Percentiles rank a stretch among this genome's conserved stretches.
These are phyloP conservation scores for Nannizzia gypsea DNA, from an alignment of 2,329 filamentous ascomycete species.

Conservation along the genomic window DNA sequence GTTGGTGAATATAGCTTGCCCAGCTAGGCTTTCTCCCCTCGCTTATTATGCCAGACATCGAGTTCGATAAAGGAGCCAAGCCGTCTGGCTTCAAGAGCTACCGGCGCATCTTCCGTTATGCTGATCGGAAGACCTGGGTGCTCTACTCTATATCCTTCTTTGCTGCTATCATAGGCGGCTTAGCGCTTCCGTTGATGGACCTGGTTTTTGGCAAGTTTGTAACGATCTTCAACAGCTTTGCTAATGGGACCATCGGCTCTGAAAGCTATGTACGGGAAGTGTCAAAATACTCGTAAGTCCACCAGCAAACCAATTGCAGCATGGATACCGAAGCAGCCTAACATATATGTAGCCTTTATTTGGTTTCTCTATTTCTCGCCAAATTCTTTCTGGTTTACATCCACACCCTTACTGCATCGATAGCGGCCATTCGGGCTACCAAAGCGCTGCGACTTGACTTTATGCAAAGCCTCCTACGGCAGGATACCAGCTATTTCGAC, in stretches of 20 bases:
- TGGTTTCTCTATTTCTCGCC: slow-evolving; percentile 61
- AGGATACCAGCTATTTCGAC: slow-evolving; percentile 78
- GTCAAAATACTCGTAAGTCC: slow-evolving; percentile 46
- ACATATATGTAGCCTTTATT: slow-evolving; percentile 43
- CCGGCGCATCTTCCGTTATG: not conserved
- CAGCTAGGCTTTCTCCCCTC: not conserved
- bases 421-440: slow-evolving; percentile 57
- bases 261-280: slow-evolving; percentile 60
- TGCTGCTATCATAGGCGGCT: slow-evolving; percentile 58
- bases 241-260: slow-evolving; percentile 47
- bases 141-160: not conserved
- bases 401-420: slow-evolving; percentile 75
- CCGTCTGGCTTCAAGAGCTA: not conserved
- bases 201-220: slow-evolving; percentile 28
- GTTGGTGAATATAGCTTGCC: too few species aligned
- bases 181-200: slow-evolving; percentile 68
- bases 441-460: slow-evolving; percentile 61
- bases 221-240: not conserved
- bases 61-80: not conserved
- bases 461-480: slow-evolving; percentile 59
- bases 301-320: not conserved
- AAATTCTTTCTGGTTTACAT: slow-evolving; percentile 62
- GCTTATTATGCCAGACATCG: not conserved
- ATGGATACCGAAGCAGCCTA: not conserved
- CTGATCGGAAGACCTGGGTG: not conserved